A percentile compares a stretch with the other conserved stretches of the same genome.
Evolutionary conservation across 768 basidiomycete species (phyloP).

Genomic region (Clavulina sp.): DNA sequence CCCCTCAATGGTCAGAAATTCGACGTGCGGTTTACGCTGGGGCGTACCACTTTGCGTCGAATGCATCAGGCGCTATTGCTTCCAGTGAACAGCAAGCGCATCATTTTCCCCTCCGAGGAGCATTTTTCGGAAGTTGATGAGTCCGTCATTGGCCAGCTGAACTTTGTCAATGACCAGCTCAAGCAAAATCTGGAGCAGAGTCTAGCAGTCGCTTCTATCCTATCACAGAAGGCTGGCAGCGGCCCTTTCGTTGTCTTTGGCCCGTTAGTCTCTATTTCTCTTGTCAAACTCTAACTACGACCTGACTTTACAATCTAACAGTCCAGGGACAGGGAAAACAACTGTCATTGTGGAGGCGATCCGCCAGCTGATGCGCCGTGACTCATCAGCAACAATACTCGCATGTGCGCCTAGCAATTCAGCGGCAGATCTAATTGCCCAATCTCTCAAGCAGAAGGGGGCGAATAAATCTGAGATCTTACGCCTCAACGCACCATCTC

Average conservation of each 20-base stretch:
- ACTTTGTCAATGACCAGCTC: conserved; percentile 28
- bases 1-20: conserved; percentile 24
- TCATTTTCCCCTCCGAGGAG: conserved; percentile 30
- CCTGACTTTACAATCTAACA: background rate
- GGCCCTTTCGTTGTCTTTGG: conserved; percentile 44
- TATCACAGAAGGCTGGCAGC: conserved; percentile 27
- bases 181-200: conserved; percentile 30
- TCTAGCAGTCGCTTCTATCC: conserved; percentile 32
- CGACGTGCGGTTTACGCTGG: conserved; percentile 36
- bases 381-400: conserved; percentile 1
- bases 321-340: conserved; percentile 9
- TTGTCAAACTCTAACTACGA: background rate
- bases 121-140: conserved; percentile 16
- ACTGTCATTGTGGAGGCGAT: conserved; percentile 8
- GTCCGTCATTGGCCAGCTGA: conserved; percentile 3
- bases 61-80: conserved; percentile 42
- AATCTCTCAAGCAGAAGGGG: background rate
- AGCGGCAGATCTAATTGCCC: conserved; percentile 7
- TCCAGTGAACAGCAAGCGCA: conserved; percentile 26
- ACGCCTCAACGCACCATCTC: conserved; percentile 36
- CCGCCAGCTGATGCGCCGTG: background rate
- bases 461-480: conserved; percentile 23
- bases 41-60: conserved; percentile 35
- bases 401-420: conserved; percentile 9
- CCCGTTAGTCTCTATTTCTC: conserved; percentile 26